Base-by-base conservation (phyloP, 805 yeast genomes). In the Hanseniaspora lachancei region DNA sequence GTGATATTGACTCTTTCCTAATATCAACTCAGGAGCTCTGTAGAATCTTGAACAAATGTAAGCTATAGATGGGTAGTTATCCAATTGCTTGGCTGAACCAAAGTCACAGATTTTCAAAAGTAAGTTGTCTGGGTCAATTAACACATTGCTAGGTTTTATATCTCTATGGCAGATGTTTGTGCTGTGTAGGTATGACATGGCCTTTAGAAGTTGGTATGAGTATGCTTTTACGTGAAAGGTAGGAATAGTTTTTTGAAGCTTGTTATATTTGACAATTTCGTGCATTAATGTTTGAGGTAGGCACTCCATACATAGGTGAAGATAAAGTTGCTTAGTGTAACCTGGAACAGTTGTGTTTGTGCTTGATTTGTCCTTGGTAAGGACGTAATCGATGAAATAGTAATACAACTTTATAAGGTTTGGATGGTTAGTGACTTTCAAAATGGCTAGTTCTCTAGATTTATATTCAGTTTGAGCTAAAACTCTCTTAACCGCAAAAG, bases 11-110 rank as follows among this genome's bases (percentile, higher is more conserved):
- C 89, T 80, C 62, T 89, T 84, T 1, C 98, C 98, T 55, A 93
- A 81, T 65, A 93, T 86, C 58, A 93, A 77, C 69, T 93, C 99
- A 0, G 99, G 99, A 0, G 97, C 95, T 62, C 97, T 78, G 70
- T 89, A 89, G 69, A 89, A 93, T 63, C 98, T 80, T 24, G 96
- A 88, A 69, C 97, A 95, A 57, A 93, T 93, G 67, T 93, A 93
- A 52, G 96, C 84, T 60, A 89, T 96, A 1, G 95, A 83, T n/a
- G 93, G 86, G 66, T 85, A 89, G 60, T 80, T 78, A 66, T 84
- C 91, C 60, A 86, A 73, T 66, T 81, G 80, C 67, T 86, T 86
- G 6, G 95, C 95, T 43, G 86, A 79, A 23, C 95, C 95, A 68
- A 86, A 86, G 69, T 86, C 95, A 68, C 95, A 86, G 52, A 86